Evolutionary conservation across 2,329 filamentous ascomycete species (phyloP).

Genomic region (Verruconis gallopava): DNA sequence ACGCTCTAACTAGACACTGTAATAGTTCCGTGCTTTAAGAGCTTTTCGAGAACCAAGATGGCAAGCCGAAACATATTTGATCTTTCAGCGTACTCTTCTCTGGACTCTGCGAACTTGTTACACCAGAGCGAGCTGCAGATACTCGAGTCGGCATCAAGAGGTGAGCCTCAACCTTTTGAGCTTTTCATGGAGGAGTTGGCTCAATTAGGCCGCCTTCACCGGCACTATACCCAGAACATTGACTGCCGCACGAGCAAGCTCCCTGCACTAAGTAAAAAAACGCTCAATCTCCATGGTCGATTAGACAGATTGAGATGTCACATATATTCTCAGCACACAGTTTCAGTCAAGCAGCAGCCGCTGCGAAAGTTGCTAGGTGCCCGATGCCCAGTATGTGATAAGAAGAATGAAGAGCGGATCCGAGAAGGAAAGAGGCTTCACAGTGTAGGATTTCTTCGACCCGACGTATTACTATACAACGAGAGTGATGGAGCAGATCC

Average conservation of each 20-base stretch:
- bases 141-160: slow-evolving; percentile 4
- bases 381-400: slow-evolving; percentile 5
- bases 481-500: slow-evolving; percentile 3
- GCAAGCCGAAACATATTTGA: slow-evolving; percentile 6
- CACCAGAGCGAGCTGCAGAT: slow-evolving; percentile 3
- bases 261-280: slow-evolving; percentile 5
- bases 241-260: slow-evolving; percentile 1
- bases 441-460: slow-evolving; percentile 2
- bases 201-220: slow-evolving; percentile 8
- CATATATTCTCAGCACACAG: neutral
- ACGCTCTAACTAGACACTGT: slow-evolving; percentile 1
- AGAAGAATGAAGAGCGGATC: slow-evolving; percentile 2
- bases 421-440: slow-evolving; percentile 5
- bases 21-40: slow-evolving; percentile 3
- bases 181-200: slow-evolving; percentile 7
- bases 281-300: slow-evolving; percentile 6
- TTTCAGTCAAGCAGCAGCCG: neutral
- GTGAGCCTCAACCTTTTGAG: slow-evolving; percentile 5
- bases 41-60: slow-evolving; percentile 2
- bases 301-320: slow-evolving; percentile 5
- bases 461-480: slow-evolving; percentile 6
- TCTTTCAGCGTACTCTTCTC: slow-evolving; percentile 3
- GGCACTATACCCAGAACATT: slow-evolving; percentile 9
- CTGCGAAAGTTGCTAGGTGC: slow-evolving; percentile 1
- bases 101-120: neutral